Evolutionary conservation across 169 alveolate species (phyloP).

Genomic region (Babesia sp.): DNA sequence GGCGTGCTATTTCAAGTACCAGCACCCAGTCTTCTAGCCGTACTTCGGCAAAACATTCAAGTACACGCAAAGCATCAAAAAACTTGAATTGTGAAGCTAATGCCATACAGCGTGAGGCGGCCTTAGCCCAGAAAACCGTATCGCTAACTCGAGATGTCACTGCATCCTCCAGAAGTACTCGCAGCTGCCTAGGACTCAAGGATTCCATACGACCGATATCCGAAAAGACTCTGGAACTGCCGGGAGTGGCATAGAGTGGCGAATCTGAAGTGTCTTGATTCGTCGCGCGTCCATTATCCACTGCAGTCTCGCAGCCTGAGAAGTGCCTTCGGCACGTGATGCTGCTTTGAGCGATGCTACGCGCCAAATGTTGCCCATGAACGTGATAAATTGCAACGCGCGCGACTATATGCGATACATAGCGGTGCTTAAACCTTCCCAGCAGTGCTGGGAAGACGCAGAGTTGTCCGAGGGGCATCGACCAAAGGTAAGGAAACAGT

Average conservation of each 20-base stretch:
- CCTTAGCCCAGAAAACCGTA: constrained; percentile 73
- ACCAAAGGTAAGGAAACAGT: no score
- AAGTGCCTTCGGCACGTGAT: neutral
- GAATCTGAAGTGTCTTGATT: neutral
- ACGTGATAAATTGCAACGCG: no score
- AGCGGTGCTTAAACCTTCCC: neutral
- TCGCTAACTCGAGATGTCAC: constrained; percentile 64
- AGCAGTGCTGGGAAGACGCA: neutral
- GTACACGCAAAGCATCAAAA: constrained; percentile 68
- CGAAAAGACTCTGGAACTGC: constrained; percentile 55
- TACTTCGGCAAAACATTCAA: constrained; percentile 70
- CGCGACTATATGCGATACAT: neutral
- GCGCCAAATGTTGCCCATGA: no score
- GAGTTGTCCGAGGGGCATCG: neutral
- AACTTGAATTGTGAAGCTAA: constrained; percentile 70
- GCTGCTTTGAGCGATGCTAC: no score
- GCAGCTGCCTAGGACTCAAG: constrained; percentile 67
- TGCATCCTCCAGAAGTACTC: constrained; percentile 67
- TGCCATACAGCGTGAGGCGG: constrained; percentile 61
- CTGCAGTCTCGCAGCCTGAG: neutral
- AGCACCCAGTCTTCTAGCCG: constrained; percentile 61
- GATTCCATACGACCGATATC: constrained; percentile 63
- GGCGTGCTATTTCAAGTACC: constrained; percentile 64
- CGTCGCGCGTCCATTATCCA: neutral
- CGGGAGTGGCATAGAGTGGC: constrained; percentile 43